Conservation (phyloP, 2,329 filamentous ascomycete genomes). For the Botrytis tulipae region DNA sequence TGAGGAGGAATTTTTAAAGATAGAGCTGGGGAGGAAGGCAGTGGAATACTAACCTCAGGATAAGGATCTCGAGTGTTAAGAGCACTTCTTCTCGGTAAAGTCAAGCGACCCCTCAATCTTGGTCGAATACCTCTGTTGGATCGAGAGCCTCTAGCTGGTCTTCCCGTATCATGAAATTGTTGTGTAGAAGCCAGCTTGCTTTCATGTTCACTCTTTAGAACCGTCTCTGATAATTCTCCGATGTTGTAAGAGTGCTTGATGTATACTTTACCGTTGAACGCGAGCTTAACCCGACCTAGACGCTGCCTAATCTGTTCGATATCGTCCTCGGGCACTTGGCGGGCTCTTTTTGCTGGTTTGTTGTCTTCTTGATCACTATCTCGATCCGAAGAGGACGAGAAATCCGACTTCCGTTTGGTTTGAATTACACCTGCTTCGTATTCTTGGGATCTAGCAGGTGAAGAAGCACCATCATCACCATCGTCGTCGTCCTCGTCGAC, state of each 20-base stretch:
- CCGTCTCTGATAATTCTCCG: neutral
- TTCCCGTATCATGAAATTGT: neutral
- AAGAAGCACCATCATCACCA: neutral
- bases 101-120: neutral
- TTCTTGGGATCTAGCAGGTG: neutral
- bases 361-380: neutral
- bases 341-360: neutral
- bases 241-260: constrained; percentile 19
- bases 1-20: neutral
- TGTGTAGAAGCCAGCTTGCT: no score
- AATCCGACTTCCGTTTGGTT: constrained; percentile 8
- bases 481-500: neutral
- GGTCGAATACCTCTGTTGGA: neutral
- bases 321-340: neutral
- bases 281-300: neutral
- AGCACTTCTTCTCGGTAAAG: neutral
- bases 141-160: neutral
- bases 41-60: neutral
- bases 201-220: no score
- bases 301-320: neutral
- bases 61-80: neutral
- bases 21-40: neutral
- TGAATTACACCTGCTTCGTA: neutral
- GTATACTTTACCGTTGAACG: neutral
- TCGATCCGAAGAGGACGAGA: neutral